These are phyloP conservation scores for Pestalotiopsis sp. DNA, from an alignment of 2,329 filamentous ascomycete species.

Conservation along the genomic window DNA sequence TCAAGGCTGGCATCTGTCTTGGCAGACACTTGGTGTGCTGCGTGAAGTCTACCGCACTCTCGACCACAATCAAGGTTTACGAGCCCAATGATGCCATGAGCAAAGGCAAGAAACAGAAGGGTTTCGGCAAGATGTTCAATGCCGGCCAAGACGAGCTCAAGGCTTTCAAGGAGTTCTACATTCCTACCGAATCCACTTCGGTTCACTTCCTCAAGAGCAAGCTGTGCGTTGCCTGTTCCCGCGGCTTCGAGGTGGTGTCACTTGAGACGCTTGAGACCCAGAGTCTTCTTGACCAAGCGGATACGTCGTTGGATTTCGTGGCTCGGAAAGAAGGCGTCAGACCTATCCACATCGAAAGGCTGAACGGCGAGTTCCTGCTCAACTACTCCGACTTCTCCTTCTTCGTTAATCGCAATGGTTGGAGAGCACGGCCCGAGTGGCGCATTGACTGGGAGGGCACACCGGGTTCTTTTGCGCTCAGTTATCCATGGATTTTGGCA, in stretches of 20 bases:
- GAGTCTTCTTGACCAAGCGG: constrained; percentile 93
- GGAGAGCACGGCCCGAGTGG: constrained; percentile 95
- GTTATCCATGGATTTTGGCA: constrained; percentile 94
- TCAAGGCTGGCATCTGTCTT: constrained; percentile 94
- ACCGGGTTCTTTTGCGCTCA: constrained; percentile 89
- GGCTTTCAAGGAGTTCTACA: constrained; percentile 98
- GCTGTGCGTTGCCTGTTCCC: constrained; percentile 91
- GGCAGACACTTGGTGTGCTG: constrained; percentile 94
- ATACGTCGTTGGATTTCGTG: constrained; percentile 97
- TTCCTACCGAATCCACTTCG: constrained; percentile 95
- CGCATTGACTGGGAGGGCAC: constrained; percentile 96
- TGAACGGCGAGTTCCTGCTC: constrained; percentile 95
- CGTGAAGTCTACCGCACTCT: constrained; percentile 91
- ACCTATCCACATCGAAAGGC: constrained; percentile 94
- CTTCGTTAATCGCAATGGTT: constrained; percentile 98
- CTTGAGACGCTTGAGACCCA: constrained; percentile 98
- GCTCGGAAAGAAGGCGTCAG: constrained; percentile 90
- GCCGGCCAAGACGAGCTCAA: constrained; percentile 91
- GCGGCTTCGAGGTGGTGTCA: constrained; percentile 96
- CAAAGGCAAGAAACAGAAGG: constrained; percentile 93
- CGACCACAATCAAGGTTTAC: constrained; percentile 98
- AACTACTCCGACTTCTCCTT: constrained; percentile 99
- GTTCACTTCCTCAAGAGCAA: constrained; percentile 98
- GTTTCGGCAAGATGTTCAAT: constrained; percentile 94
- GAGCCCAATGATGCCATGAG: constrained; percentile 95